Evolutionary conservation across 805 yeast genomes (phyloP).

Genomic region (Kodamaea kakaduensis): DNA sequence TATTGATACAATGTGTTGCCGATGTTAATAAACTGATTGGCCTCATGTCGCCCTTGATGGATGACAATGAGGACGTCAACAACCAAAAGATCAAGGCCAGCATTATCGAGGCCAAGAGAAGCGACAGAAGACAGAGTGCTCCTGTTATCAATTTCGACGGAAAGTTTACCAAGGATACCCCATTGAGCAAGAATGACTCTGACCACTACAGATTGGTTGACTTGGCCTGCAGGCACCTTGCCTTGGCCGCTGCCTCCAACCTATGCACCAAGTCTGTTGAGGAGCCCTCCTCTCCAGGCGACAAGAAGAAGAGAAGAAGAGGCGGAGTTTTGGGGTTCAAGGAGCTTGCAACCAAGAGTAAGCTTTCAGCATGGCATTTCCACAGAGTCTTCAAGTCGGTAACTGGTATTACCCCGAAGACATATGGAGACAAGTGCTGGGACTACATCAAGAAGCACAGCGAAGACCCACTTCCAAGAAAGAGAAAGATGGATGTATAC

Average conservation of each 20-base stretch:
- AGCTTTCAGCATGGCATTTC: constrained; percentile 88
- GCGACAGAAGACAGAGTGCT: constrained; percentile 24
- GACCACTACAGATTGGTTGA: constrained; percentile 69
- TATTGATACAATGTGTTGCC: constrained; percentile 48
- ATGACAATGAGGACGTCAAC: constrained; percentile 41
- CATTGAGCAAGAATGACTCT: constrained; percentile 54
- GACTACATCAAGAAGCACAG: constrained; percentile 41
- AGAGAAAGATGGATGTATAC: constrained; percentile 7
- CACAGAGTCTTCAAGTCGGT: constrained; percentile 85
- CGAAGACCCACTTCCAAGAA: constrained; percentile 1
- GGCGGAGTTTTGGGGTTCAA: constrained; percentile 82
- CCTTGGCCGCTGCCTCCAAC: constrained; percentile 64
- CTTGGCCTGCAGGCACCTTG: constrained; percentile 79
- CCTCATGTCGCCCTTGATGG: constrained; percentile 49
- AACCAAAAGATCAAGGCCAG: constrained; percentile 34
- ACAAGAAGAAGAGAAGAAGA: constrained; percentile 52
- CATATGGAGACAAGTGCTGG: constrained; percentile 82
- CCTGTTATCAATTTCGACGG: constrained; percentile 27
- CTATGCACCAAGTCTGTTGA: constrained; percentile 24
- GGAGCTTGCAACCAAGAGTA: constrained; percentile 80
- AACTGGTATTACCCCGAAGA: constrained; percentile 83
- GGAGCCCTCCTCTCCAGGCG: constrained; percentile 12
- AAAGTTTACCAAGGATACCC: constrained; percentile 22
- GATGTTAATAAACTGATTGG: constrained; percentile 56
- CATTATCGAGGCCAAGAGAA: constrained; percentile 25